Percentiles rank a stretch among this genome's conserved stretches.
phyloP scores from a whole-genome alignment of 495 filamentous ascomycete species.

The Trichoderma gamsii region DNA sequence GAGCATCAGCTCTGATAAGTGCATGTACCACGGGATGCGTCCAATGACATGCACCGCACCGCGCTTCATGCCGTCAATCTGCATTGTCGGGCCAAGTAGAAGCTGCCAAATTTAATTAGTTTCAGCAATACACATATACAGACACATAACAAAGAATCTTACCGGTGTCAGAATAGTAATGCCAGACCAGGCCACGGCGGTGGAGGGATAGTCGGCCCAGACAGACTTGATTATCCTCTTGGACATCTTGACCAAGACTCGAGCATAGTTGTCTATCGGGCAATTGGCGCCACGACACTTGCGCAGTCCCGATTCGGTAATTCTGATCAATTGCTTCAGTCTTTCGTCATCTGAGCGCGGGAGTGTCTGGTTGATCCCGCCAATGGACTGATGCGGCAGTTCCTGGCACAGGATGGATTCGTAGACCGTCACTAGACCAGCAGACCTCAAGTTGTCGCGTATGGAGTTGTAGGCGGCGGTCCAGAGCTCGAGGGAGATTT shows the following conservation, averaged over 20 bases:
- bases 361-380: not conserved
- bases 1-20: slow-evolving; percentile 6
- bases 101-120: not conserved
- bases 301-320: not conserved
- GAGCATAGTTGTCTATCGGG: not conserved
- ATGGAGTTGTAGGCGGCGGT: slow-evolving; percentile 8
- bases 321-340: not conserved
- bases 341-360: not conserved
- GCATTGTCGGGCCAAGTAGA: slow-evolving; percentile 6
- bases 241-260: not conserved
- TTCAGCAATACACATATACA: not conserved
- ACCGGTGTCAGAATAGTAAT: slow-evolving; percentile 9
- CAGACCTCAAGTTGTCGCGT: not conserved
- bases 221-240: not conserved
- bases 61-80: not conserved
- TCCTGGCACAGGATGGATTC: slow-evolving; percentile 14
- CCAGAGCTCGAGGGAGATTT: slow-evolving; percentile 15
- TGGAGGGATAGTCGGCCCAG: slow-evolving; percentile 7
- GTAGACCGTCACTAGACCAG: slow-evolving; percentile 5
- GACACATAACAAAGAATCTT: not conserved
- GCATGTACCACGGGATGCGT: slow-evolving; percentile 17
- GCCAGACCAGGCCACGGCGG: slow-evolving; percentile 15
- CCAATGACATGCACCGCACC: slow-evolving; percentile 9
- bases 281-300: not conserved
- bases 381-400: not conserved